Conservation (phyloP, 2,329 filamentous ascomycete species). For the Graphilbum ipis-grandicollis region DNA sequence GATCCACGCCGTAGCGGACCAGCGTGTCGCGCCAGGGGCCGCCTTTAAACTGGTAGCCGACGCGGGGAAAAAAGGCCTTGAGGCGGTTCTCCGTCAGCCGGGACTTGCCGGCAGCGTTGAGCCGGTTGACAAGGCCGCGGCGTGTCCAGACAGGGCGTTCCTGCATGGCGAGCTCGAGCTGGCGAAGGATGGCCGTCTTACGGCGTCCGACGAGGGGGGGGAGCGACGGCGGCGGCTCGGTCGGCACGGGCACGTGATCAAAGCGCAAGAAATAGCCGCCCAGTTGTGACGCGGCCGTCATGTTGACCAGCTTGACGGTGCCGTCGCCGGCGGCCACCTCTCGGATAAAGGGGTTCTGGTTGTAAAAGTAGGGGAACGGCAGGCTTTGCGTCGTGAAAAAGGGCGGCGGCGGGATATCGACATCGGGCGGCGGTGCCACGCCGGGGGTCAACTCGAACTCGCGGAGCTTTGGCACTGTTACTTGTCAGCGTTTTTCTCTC, state of each 20-base stretch:
- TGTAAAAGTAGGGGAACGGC: constrained; percentile 66
- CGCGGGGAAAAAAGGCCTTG: constrained; percentile 63
- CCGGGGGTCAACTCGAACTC: constrained; percentile 50
- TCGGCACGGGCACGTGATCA: constrained; percentile 42
- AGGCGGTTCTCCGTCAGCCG: constrained; percentile 33
- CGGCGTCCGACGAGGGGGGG: constrained; percentile 41
- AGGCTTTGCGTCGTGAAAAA: constrained; percentile 58
- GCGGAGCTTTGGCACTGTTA: constrained; percentile 30
- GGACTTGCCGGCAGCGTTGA: constrained; percentile 25
- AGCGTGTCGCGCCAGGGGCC: constrained; percentile 86
- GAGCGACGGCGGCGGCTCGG: constrained; percentile 38
- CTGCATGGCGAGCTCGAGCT: constrained; percentile 48
- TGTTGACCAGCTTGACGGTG: constrained; percentile 35
- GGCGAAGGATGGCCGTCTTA: constrained; percentile 45
- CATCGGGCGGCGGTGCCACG: constrained; percentile 38
- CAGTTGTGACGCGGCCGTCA: constrained; percentile 37
- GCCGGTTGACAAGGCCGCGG: constrained; percentile 58
- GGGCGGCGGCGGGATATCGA: constrained; percentile 64
- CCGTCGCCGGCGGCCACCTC: constrained; percentile 39
- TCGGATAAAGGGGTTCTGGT: constrained; percentile 66
- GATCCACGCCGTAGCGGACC: constrained; percentile 73
- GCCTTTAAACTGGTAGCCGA: constrained; percentile 81
- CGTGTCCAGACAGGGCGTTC: constrained; percentile 75
- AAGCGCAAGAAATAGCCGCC: constrained; percentile 40
- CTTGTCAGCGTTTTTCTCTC: too few species aligned